A percentile compares a stretch with the other conserved stretches of the same genome.
These are phyloP conservation scores for Omphalea diandra DNA, from an alignment of 441 rosid species.

Conservation along the genomic window DNA sequence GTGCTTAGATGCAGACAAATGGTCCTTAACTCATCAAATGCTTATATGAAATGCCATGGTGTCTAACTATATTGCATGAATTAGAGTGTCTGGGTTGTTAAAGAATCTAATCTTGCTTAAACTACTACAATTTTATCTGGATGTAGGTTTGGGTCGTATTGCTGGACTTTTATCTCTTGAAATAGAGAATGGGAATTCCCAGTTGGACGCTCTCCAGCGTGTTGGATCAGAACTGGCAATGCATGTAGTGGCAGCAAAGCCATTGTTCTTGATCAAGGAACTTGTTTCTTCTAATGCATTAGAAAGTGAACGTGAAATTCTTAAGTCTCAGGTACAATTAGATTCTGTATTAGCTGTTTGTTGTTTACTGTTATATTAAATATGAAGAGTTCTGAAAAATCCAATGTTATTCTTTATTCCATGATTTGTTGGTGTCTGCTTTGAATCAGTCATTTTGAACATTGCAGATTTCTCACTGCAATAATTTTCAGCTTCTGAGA, in stretches of 20 bases:
- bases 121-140: conserved; percentile 19
- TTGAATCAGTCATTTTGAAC: background rate
- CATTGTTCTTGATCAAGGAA: conserved; percentile 74
- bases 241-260: conserved; percentile 96
- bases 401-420: background rate
- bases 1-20: background rate
- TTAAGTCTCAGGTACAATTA: conserved; percentile 75
- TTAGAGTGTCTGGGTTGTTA: background rate
- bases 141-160: conserved; percentile 83
- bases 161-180: conserved; percentile 86
- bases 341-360: conserved; percentile 11
- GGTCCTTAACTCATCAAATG: background rate
- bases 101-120: conserved; percentile 11
- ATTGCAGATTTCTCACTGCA: background rate
- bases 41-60: conserved; percentile 1
- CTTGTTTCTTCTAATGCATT: conserved; percentile 65
- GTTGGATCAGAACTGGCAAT: conserved; percentile 93
- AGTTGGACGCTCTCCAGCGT: conserved; percentile 53
- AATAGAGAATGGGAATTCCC: conserved; percentile 50
- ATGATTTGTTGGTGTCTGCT: background rate
- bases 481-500: background rate
- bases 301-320: conserved; percentile 80
- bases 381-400: background rate
- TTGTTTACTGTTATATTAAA: background rate
- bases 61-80: conserved; percentile 9